Base-by-base conservation (phyloP, 2,329 filamentous ascomycete genomes). In the Fusarium hainanense region DNA sequence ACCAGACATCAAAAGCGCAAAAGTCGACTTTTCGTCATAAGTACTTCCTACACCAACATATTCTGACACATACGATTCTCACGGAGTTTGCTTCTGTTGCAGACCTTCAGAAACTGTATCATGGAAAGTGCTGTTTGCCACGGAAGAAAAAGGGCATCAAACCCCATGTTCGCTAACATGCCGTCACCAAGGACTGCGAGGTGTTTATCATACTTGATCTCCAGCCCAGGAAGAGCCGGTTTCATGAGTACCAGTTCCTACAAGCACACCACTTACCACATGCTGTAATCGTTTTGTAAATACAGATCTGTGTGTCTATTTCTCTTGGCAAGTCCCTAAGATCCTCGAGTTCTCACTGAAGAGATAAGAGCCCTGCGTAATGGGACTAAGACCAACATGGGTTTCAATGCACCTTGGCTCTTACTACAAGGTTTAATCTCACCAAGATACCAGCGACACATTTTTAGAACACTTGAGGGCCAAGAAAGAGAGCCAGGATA, bases 291-390 rank as follows among this genome's bases (percentile, higher is more conserved):
- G 10, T n/a, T 18, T 37, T 16, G 18, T n/a, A 37, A 6, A 18
- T n/a, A 37, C 5, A 11, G 32, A 37, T 37, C 5, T n/a, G 9
- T n/a, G 11, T 37, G 32, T 2, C 4, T 34, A 34, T 9, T 34
- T 10, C 8, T 34, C 16, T 34, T n/a, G 32, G 32, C 3, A 37
- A 37, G 16, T 9, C 32, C 5, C 16, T 18, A 18, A n/a, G 5
- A 16, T n/a, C 9, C 1, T 6, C 11, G 5, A 37, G 8, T n/a
- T 6, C 18, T n/a, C 5, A 10, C 5, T 4, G 9, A 18, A 18
- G 5, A 10, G 16, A 37, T 37, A 37, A 18, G 16, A 37, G 32
- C 32, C 32, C 4, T 3, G 32, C 18, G 4, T 11, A 18, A 6
- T 10, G 9, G 16, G 16, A 34, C 16, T 6, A 6, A 5, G 16